Percentiles rank a stretch among this genome's conserved stretches.
Conservation (phyloP, 768 basidiomycete genomes). For the Fomitopsis serialis region DNA sequence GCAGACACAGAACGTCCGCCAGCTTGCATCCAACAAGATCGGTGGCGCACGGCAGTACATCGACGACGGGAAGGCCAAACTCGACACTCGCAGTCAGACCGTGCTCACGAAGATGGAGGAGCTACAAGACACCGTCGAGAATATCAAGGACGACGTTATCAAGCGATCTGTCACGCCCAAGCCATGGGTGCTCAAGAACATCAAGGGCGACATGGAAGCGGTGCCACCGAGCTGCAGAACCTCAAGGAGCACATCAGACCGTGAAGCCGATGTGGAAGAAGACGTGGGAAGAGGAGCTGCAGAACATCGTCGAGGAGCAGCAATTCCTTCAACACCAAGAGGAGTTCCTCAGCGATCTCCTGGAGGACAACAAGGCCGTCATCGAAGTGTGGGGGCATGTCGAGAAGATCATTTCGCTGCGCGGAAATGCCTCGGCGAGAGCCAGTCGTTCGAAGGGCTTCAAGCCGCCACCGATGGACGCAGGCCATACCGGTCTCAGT, state of each 20-base stretch:
- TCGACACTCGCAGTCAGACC: conserved; percentile 87
- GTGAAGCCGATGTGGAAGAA: conserved; percentile 98
- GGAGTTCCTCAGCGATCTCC: conserved; percentile 80
- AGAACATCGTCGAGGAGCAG: conserved; percentile 96
- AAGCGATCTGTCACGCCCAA: conserved; percentile 86
- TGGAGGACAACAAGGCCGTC: conserved; percentile 92
- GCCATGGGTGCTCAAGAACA: conserved; percentile 57
- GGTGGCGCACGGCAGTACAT: conserved; percentile 86
- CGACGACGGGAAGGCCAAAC: conserved; percentile 84
- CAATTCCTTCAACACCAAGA: conserved; percentile 91
- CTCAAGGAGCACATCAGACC: conserved; percentile 82
- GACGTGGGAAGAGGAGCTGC: conserved; percentile 95
- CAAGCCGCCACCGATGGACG: conserved; percentile 59
- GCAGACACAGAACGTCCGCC: conserved; percentile 85
- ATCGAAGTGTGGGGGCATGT: conserved; percentile 85
- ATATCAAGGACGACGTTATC: conserved; percentile 85
- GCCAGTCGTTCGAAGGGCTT: conserved; percentile 35
- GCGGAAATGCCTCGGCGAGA: conserved; percentile 41
- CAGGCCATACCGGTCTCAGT: conserved; percentile 59
- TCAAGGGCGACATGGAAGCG: conserved; percentile 66
- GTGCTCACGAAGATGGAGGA: conserved; percentile 91
- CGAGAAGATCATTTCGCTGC: conserved; percentile 78
- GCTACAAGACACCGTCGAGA: conserved; percentile 86
- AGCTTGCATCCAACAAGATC: conserved; percentile 76
- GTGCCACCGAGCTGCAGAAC: conserved; percentile 63